A percentile compares a stretch with the other conserved stretches of the same genome.
Conservation (phyloP, 768 basidiomycete species). For the Wakefieldia striispora region DNA sequence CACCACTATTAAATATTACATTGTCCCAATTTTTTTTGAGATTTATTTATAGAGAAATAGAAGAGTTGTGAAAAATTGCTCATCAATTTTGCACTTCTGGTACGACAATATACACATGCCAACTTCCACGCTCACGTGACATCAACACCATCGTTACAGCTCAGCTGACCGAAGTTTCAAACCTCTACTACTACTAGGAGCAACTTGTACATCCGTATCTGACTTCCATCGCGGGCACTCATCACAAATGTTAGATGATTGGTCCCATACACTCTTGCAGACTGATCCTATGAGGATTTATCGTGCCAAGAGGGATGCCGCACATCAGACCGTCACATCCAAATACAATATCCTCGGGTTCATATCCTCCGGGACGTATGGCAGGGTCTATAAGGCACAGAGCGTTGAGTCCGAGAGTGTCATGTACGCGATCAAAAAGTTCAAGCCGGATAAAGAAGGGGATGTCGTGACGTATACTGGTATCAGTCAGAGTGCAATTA, state of each 20-base stretch:
- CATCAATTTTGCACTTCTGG: too few relatives aligned
- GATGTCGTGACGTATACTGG: conserved; percentile 95
- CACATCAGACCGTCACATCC: conserved; percentile 63
- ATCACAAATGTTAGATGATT: conserved; percentile 34
- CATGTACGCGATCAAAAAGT: conserved; percentile 97
- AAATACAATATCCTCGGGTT: conserved; percentile 95
- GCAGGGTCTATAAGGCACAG: conserved; percentile 96
- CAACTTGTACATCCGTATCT: background rate
- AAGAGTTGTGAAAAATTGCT: too few relatives aligned
- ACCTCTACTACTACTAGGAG: too few relatives aligned
- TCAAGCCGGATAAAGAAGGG: conserved; percentile 99
- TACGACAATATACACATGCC: too few relatives aligned
- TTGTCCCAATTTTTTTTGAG: too few relatives aligned
- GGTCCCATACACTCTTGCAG: conserved; percentile 35
- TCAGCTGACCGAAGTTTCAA: too few relatives aligned
- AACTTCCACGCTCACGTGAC: too few relatives aligned
- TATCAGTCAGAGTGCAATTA: conserved; percentile 94
- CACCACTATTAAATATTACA: too few relatives aligned
- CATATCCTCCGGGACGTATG: conserved; percentile 98
- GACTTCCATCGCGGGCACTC: background rate
- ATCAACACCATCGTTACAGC: too few relatives aligned
- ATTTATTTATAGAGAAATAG: too few relatives aligned
- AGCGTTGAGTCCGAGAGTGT: conserved; percentile 65
- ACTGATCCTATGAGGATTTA: conserved; percentile 85
- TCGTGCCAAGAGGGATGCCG: conserved; percentile 71